These are phyloP conservation scores for Ceratocystis eucalypticola DNA, from an alignment of 2,329 filamentous ascomycete genomes.

Conservation along the genomic window DNA sequence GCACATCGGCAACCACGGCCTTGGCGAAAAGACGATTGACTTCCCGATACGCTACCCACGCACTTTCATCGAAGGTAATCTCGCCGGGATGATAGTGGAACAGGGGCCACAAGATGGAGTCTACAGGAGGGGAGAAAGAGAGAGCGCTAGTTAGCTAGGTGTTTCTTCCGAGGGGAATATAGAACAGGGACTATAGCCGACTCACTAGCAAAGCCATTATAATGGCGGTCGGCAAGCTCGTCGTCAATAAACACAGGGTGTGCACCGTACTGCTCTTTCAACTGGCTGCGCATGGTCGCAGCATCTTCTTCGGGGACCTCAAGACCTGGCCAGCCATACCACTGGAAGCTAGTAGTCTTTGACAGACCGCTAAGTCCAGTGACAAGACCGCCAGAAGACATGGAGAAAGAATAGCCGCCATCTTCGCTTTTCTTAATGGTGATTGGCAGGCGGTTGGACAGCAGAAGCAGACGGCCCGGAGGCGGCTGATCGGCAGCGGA, in stretches of 20 bases:
- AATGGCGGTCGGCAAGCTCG: slow-evolving; percentile 85
- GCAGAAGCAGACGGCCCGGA: slow-evolving; percentile 54
- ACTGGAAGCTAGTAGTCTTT: slow-evolving; percentile 89
- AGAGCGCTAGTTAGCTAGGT: slow-evolving; percentile 1
- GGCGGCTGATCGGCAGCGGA: slow-evolving; percentile 27
- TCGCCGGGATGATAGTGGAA: slow-evolving; percentile 98
- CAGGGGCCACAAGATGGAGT: slow-evolving; percentile 95
- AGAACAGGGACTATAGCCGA: slow-evolving; percentile 12
- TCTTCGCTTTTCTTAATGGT: slow-evolving; percentile 91
- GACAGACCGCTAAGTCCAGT: slow-evolving; percentile 82
- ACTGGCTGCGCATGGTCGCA: slow-evolving; percentile 54
- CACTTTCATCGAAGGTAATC: slow-evolving; percentile 92
- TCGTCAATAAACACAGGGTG: slow-evolving; percentile 89
- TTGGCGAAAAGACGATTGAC: slow-evolving; percentile 88
- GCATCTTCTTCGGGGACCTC: slow-evolving; percentile 81
- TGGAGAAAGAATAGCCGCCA: slow-evolving; percentile 83
- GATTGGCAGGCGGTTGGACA: slow-evolving; percentile 90
- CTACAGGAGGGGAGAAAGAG: slow-evolving; percentile 30
- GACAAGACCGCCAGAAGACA: slow-evolving; percentile 93
- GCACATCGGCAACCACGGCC: slow-evolving; percentile 70
- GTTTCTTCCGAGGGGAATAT: not conserved
- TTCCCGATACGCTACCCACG: slow-evolving; percentile 85
- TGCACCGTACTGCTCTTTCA: slow-evolving; percentile 79
- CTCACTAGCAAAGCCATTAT: slow-evolving; percentile 95
- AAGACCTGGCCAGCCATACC: slow-evolving; percentile 95